Base-by-base conservation (phyloP, 345 rosid species). In the Aquilaria sinensis region DNA sequence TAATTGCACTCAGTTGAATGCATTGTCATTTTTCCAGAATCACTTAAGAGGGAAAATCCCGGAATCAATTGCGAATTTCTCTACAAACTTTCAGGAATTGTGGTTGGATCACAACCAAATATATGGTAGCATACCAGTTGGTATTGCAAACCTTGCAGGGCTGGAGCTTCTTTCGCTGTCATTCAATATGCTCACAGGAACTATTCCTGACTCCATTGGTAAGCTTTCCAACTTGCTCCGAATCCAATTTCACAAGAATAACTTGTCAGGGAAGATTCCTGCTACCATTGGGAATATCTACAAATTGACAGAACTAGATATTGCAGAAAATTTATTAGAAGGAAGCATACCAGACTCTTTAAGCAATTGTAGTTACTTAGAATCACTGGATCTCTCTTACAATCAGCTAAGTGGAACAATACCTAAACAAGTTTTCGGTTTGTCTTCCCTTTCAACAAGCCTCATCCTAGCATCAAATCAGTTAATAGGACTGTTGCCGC, bases 271-370 rank as follows among this genome's bases (percentile, higher is more conserved):
- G 0, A 10, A 30, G 0, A 52, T 72, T 31, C 72, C 70, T 14
- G 7, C 63, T 9, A 46, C 58, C 51, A 12, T 63, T 1, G 69
- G 77, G 8, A 63, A 63, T 57, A 58, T 64, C 1, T 47, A 43
- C 2, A 9, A 41, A 32, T 53, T 73, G 47, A 32, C 49, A 30
- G 11, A n/a, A 11, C 23, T 68, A 6, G 9, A 9, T 8, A 6
- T 61, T 6, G 13, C 6, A 0, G 15, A 50, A 9, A 77, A 77
- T 58, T 56, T 32, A 13, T 31, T 77, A 4, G n/a, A 45, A 5
- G 77, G 81, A 31, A 56, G 30, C 15, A 69, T 76, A 2, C 77
- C 80, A 16, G 16, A 64, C 4, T 46, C 13, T 52, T 2, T 72
- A 2, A 61, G 61, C 30, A 72, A 60, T 10, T 62, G 70, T 12